These are phyloP conservation scores for Alternaria metachromatica DNA, from an alignment of 2,329 filamentous ascomycete species.

Conservation along the genomic window DNA sequence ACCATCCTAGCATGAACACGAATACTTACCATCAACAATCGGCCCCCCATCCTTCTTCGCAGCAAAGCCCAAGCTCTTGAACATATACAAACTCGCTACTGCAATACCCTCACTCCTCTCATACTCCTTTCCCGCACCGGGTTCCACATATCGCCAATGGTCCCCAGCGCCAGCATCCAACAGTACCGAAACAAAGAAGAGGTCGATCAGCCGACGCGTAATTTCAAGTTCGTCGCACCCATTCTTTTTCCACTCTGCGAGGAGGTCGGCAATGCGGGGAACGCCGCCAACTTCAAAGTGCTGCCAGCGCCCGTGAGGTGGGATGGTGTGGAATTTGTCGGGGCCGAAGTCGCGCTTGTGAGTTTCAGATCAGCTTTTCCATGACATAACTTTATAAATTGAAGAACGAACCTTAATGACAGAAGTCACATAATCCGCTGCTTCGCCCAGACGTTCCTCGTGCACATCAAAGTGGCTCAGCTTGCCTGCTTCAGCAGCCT, in stretches of 20 bases:
- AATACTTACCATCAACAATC: constrained; percentile 73
- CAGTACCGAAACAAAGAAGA: constrained; percentile 80
- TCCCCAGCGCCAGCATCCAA: constrained; percentile 87
- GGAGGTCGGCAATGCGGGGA: constrained; percentile 72
- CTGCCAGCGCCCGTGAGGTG: constrained; percentile 81
- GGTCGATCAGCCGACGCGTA: constrained; percentile 75
- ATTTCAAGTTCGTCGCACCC: constrained; percentile 71
- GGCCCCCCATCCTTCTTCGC: constrained; percentile 74
- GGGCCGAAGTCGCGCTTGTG: constrained; percentile 69
- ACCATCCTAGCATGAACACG: not conserved
- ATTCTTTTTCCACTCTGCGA: constrained; percentile 65
- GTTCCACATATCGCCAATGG: constrained; percentile 87
- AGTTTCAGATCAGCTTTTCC: not conserved
- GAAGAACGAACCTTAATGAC: constrained; percentile 77
- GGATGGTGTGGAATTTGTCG: constrained; percentile 59
- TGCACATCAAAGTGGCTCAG: constrained; percentile 87
- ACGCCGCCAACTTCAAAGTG: constrained; percentile 79
- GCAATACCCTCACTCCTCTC: constrained; percentile 86
- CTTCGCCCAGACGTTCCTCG: constrained; percentile 77
- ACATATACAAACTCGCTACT: constrained; percentile 82
- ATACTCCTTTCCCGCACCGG: constrained; percentile 79
- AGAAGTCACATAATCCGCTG: constrained; percentile 80
- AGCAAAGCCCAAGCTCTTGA: constrained; percentile 80
- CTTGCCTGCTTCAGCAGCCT: constrained; percentile 46
- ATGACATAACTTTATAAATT: no score